Evolutionary conservation across 371 early-diverging fungal species (phyloP).

Genomic region (Circinella umbellata): DNA sequence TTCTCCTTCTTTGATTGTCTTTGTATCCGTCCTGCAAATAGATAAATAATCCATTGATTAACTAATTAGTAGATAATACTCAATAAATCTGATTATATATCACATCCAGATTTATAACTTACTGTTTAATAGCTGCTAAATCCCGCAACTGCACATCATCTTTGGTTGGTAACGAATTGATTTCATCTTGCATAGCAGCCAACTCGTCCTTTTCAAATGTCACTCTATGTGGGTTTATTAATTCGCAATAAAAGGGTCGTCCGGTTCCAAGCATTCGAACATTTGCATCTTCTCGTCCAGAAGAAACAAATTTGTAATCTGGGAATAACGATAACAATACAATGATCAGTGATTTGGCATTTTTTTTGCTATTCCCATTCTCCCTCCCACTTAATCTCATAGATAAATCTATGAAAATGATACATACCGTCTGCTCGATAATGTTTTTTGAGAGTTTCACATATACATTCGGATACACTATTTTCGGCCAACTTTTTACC

Average conservation of each 20-base stretch:
- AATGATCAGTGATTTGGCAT: neutral
- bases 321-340: too few species aligned
- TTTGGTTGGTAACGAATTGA: conserved; percentile 56
- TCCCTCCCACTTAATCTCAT: too few species aligned
- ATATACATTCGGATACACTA: conserved; percentile 85
- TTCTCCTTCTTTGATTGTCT: conserved; percentile 86
- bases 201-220: conserved; percentile 45
- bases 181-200: conserved; percentile 53
- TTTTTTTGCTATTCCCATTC: neutral
- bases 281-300: conserved; percentile 98
- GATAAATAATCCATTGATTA: too few species aligned
- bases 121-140: conserved; percentile 46
- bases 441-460: conserved; percentile 57
- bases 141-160: conserved; percentile 59
- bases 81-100: too few species aligned
- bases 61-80: too few species aligned
- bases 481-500: conserved; percentile 73
- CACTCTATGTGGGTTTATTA: conserved; percentile 76
- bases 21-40: conserved; percentile 48
- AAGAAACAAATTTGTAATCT: conserved; percentile 82
- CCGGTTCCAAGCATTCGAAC: conserved; percentile 96
- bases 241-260: conserved; percentile 91
- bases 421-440: conserved; percentile 23
- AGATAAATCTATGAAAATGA: too few species aligned
- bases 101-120: neutral